Evolutionary conservation across 2,329 filamentous ascomycete species (phyloP).

Genomic region (Aspergillus flavus): DNA sequence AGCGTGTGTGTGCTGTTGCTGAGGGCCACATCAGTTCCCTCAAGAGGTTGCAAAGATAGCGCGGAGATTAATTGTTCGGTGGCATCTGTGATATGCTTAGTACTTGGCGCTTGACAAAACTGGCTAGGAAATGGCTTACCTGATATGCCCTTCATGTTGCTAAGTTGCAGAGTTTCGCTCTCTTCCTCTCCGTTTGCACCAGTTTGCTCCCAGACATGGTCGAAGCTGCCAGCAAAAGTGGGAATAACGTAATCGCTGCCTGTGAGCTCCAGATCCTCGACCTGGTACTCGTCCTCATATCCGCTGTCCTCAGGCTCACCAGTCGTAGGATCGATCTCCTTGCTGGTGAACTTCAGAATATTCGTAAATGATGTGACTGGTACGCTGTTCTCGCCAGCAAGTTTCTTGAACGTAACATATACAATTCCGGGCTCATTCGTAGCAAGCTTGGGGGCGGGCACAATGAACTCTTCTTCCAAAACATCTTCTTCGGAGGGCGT

Average conservation of each 20-base stretch:
- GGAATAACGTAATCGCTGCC: constrained; percentile 94
- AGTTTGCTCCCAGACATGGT: constrained; percentile 92
- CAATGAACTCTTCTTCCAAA: constrained; percentile 84
- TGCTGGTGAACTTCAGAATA: constrained; percentile 92
- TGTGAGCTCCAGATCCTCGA: constrained; percentile 86
- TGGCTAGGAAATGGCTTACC: constrained; percentile 60
- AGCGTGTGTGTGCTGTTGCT: constrained; percentile 90
- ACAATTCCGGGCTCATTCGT: constrained; percentile 89
- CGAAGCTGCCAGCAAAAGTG: constrained; percentile 91
- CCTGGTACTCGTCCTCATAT: constrained; percentile 97
- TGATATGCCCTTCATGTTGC: constrained; percentile 86
- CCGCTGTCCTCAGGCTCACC: constrained; percentile 87
- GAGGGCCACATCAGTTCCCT: constrained; percentile 88
- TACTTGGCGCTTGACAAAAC: constrained; percentile 8
- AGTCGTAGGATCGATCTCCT: constrained; percentile 96
- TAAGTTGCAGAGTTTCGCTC: constrained; percentile 86
- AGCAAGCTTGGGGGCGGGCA: constrained; percentile 78
- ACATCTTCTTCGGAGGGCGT: constrained; percentile 77
- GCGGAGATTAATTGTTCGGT: constrained; percentile 86
- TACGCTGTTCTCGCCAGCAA: constrained; percentile 73
- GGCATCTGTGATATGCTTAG: constrained; percentile 66
- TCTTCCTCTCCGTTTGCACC: constrained; percentile 87
- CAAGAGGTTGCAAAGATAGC: constrained; percentile 87
- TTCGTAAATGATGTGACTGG: constrained; percentile 85
- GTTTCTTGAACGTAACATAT: constrained; percentile 91